Conservation (phyloP, 371 early-diverging fungal species). For the Neoconidiobolus thromboides region DNA sequence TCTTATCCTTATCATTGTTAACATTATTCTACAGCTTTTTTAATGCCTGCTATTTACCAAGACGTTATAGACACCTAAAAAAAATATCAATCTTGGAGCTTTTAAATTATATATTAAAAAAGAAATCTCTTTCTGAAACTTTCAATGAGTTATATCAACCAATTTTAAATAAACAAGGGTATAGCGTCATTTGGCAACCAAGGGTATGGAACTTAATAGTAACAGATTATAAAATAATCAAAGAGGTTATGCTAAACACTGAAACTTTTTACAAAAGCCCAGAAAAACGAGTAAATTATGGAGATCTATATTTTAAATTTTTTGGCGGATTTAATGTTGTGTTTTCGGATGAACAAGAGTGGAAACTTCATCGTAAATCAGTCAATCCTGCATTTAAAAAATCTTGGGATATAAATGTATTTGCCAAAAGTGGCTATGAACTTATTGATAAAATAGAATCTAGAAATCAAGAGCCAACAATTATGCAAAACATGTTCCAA, state of each 20-base stretch:
- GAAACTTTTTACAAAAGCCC: neutral
- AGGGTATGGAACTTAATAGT: neutral
- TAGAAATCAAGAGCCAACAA: neutral
- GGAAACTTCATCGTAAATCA: neutral
- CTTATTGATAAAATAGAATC: neutral
- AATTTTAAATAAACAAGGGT: neutral
- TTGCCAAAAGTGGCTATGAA: neutral
- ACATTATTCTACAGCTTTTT: too few relatives aligned
- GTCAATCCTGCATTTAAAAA: neutral
- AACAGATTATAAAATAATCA: neutral
- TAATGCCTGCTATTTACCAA: too few relatives aligned
- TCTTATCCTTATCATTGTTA: too few relatives aligned
- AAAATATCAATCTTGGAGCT: neutral
- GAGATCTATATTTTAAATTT: neutral
- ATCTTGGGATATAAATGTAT: neutral
- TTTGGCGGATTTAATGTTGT: neutral
- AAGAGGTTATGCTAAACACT: neutral
- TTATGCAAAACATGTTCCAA: neutral
- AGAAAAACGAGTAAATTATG: neutral
- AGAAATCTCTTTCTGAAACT: neutral
- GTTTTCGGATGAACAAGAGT: neutral
- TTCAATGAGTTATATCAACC: neutral
- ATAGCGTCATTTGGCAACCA: neutral
- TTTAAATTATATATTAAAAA: neutral
- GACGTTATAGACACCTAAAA: neutral